A percentile compares a stretch with the other conserved stretches of the same genome.
Evolutionary conservation across 1,284 basidiomycete genomes (phyloP).

Genomic region (Farysia itapuensis): DNA sequence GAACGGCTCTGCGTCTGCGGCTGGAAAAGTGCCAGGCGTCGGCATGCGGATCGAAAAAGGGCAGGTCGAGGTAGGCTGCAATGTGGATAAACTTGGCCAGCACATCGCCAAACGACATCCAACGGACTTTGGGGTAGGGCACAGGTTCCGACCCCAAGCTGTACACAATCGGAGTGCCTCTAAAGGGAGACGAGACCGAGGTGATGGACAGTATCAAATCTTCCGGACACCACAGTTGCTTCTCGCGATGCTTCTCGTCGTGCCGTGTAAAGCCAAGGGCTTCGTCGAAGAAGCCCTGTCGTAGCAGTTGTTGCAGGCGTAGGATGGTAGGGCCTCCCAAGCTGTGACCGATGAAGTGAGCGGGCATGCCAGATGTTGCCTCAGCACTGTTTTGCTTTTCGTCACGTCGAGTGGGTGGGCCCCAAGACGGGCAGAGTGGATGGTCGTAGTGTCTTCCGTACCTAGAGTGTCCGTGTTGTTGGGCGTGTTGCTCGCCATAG

Average conservation of each 20-base stretch:
- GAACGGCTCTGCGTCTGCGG: slow-evolving; percentile 1
- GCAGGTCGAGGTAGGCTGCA: slow-evolving; percentile 25
- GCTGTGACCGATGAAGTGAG: slow-evolving; percentile 68
- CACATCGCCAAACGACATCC: slow-evolving; percentile 31
- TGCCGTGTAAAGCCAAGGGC: slow-evolving; percentile 4
- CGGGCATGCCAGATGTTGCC: slow-evolving; percentile 47
- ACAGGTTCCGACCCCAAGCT: slow-evolving; percentile 28
- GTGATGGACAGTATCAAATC: slow-evolving; percentile 35
- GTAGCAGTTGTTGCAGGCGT: slow-evolving; percentile 33
- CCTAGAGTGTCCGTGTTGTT: slow-evolving; percentile 61
- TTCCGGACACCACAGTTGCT: slow-evolving; percentile 4
- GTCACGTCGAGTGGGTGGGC: slow-evolving; percentile 19
- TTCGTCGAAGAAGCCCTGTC: slow-evolving; percentile 32
- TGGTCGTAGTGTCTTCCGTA: slow-evolving; percentile 62
- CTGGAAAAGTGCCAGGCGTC: slow-evolving; percentile 29
- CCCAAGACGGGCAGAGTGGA: slow-evolving; percentile 66
- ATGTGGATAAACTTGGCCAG: slow-evolving; percentile 36
- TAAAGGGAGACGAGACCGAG: slow-evolving; percentile 32
- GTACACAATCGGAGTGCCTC: slow-evolving; percentile 46
- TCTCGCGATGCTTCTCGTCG: background rate
- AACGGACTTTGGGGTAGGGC: slow-evolving; percentile 29
- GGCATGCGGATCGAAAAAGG: slow-evolving; percentile 34
- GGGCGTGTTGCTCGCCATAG: slow-evolving; percentile 62
- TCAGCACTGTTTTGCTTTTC: background rate
- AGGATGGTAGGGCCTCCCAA: slow-evolving; percentile 61